phyloP scores from a whole-genome alignment of 371 early-diverging fungal species.

The Mortierella sp. region DNA sequence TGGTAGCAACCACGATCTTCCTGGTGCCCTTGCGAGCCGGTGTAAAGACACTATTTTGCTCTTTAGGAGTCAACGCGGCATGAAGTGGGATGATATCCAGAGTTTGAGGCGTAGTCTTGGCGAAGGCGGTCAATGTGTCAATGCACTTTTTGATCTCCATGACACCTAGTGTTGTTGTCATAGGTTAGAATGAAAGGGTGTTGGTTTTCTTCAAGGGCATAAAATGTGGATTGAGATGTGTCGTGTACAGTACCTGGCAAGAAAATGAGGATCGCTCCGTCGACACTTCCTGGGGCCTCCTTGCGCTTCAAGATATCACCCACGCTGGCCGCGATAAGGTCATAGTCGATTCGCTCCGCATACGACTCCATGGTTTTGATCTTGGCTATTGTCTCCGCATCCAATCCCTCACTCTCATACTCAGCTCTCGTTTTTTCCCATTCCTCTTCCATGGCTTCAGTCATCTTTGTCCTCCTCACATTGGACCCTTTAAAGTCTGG shows the following conservation, averaged over 20 bases:
- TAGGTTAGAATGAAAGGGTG: constrained; percentile 14
- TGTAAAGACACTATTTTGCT: constrained; percentile 74
- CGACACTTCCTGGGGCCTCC: constrained; percentile 59
- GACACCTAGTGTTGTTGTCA: constrained; percentile 60
- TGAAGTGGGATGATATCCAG: constrained; percentile 75
- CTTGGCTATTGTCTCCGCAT: constrained; percentile 60
- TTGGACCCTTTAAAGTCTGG: constrained; percentile 57
- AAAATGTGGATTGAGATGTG: too few species aligned
- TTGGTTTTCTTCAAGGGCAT: too few species aligned
- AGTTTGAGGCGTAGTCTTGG: constrained; percentile 38
- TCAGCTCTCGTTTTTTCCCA: constrained; percentile 55
- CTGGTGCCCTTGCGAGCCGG: constrained; percentile 68
- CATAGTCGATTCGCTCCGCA: constrained; percentile 68
- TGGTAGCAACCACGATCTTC: constrained; percentile 94
- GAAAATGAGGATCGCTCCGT: constrained; percentile 77
- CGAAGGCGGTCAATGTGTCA: constrained; percentile 58
- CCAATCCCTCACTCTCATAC: constrained; percentile 58
- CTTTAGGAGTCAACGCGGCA: constrained; percentile 78
- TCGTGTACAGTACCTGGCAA: constrained; percentile 70
- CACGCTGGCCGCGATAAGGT: constrained; percentile 69
- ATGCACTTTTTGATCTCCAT: constrained; percentile 80
- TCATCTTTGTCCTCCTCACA: constrained; percentile 53
- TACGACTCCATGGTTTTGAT: constrained; percentile 59
- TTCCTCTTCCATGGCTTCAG: constrained; percentile 53
- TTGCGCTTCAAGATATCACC: constrained; percentile 67